Base-by-base conservation (phyloP, 257 asterid species). In the Solanum infundibuliforme region DNA sequence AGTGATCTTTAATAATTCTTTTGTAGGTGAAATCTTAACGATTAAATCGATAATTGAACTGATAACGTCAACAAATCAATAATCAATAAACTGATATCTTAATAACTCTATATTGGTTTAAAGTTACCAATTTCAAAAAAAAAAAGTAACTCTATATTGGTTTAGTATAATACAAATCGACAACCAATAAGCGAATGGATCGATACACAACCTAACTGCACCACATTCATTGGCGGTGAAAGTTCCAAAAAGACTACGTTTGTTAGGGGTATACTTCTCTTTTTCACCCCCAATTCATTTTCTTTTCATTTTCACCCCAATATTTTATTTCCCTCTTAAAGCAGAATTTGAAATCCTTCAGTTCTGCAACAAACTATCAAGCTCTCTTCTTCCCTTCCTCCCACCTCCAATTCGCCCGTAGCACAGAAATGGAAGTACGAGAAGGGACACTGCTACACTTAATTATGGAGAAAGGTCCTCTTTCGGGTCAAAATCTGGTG, bases 381-480 rank as follows among this genome's bases (percentile, higher is more conserved):
- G 8, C 84, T 79, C 36, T 77, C 36, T 48, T 21, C 55, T 75
- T 23, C 31, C 21, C 58, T 38, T 23, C 34, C 34, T 31, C 23
- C 12, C 23, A 12, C 31, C 58, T 21, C 58, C 60, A 25, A 38
- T 23, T 35, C 31, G 5, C 52, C 65, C 14, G n/a, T 16, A 27
- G 16, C 84, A 41, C 21, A 79, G n/a, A 87, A 87, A 88, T 87
- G 91, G 87, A 85, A 27, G 89, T 74, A 18, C 86, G 58, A 21
- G 90, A 58, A 84, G 92, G 87, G 6, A 89, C 94, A 39, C 13
- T 23, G 46, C 90, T 96, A 89, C 93, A 86, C 76, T 91, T 95
- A 55, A 87, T 69, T 38, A 79, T 95, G 90, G 93, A 90, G 58
- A 93, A 92, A 77, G 99, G 99, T 10, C 95, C 98, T 31, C 85